Evolutionary conservation across 345 rosid genomes (phyloP).

Genomic region (Noccaea bulbosa): DNA sequence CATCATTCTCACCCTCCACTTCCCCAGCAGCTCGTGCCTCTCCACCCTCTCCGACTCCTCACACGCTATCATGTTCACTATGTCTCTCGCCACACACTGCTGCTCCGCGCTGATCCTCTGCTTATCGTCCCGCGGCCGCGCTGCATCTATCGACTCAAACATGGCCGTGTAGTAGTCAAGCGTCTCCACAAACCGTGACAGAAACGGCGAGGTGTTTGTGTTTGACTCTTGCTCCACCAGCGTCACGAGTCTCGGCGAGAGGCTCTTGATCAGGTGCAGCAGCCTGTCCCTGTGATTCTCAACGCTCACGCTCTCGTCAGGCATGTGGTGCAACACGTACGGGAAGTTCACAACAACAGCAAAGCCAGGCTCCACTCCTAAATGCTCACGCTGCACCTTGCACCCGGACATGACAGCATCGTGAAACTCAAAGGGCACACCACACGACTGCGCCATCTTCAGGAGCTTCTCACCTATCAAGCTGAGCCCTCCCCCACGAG

Average conservation of each 20-base stretch:
- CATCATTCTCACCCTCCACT: conserved; percentile 66
- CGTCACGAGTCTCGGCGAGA: conserved; percentile 75
- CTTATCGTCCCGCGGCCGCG: conserved; percentile 59
- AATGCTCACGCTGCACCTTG: conserved; percentile 64
- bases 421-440: conserved; percentile 80
- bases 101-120: conserved; percentile 80
- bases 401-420: conserved; percentile 75
- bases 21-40: conserved; percentile 74
- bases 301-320: conserved; percentile 90
- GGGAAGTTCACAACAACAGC: conserved; percentile 92
- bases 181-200: conserved; percentile 62
- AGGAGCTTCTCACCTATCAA: conserved; percentile 67
- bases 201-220: conserved; percentile 79
- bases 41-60: conserved; percentile 82
- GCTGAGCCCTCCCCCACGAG: conserved; percentile 92
- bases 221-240: conserved; percentile 84
- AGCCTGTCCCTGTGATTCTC: conserved; percentile 80
- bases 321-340: conserved; percentile 90
- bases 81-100: conserved; percentile 86
- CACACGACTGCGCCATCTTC: conserved; percentile 52
- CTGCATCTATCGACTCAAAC: conserved; percentile 80
- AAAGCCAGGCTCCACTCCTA: conserved; percentile 64
- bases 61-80: conserved; percentile 86
- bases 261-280: conserved; percentile 78
- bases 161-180: conserved; percentile 76